Evolutionary conservation across 352 stramenopile species (phyloP).

Genomic region (Phytophthora brassicae): DNA sequence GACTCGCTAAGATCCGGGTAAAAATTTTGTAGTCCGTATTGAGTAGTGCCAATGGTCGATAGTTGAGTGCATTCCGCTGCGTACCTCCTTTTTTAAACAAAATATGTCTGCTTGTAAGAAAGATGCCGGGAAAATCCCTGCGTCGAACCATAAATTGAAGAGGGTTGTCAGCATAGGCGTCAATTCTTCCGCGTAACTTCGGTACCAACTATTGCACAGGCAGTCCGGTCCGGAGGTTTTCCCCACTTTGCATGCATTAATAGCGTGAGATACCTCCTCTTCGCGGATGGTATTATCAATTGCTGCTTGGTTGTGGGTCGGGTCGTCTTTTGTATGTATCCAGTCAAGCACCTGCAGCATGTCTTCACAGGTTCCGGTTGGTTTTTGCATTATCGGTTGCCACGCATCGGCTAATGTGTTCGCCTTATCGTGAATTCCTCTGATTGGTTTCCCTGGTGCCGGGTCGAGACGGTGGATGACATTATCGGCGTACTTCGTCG

Average conservation of each 20-base stretch:
- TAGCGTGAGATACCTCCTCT: not conserved
- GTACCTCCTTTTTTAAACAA: not conserved
- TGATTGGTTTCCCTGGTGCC: not conserved
- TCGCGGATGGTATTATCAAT: no score
- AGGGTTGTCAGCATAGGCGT: not conserved
- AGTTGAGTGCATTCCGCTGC: not conserved
- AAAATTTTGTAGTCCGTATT: conserved; percentile 6
- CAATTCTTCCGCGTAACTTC: not conserved
- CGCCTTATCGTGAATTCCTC: not conserved
- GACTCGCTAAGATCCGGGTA: not conserved
- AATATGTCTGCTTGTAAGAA: not conserved
- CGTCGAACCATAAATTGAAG: not conserved
- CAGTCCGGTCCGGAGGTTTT: not conserved
- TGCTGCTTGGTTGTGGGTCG: no score
- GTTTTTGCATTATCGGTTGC: not conserved
- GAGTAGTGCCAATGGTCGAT: not conserved
- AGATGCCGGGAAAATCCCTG: not conserved
- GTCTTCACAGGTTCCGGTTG: not conserved
- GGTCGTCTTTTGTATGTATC: no score
- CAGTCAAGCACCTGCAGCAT: not conserved
- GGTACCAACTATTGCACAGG: not conserved
- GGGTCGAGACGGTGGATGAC: not conserved
- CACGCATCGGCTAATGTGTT: not conserved
- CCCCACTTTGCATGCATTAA: not conserved
- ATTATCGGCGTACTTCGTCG: not conserved